Percentiles rank a stretch among this genome's conserved stretches.
phyloP scores from a whole-genome alignment of 2,329 filamentous ascomycete genomes.

The Colletotrichum cereale region DNA sequence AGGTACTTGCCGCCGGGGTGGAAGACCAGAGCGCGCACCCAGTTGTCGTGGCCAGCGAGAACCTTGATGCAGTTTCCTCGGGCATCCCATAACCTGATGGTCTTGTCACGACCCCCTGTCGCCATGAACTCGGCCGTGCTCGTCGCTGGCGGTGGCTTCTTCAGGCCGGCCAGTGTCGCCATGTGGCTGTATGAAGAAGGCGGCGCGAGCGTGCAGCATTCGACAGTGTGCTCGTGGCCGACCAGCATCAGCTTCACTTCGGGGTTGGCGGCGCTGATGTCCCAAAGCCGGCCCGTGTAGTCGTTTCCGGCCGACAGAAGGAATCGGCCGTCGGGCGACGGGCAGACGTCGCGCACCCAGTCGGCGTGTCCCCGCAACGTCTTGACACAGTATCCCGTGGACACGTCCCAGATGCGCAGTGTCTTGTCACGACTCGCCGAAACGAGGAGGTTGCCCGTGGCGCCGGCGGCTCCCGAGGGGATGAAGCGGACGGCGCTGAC shows the following conservation, averaged over 20 bases:
- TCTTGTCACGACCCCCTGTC: constrained; percentile 90
- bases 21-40: constrained; percentile 88
- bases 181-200: constrained; percentile 82
- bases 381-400: constrained; percentile 91
- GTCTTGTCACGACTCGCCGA: constrained; percentile 89
- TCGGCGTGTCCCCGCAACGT: constrained; percentile 88
- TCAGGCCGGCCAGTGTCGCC: constrained; percentile 81
- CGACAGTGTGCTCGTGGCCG: constrained; percentile 87
- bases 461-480: constrained; percentile 82
- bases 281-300: constrained; percentile 86
- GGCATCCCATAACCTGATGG: constrained; percentile 89
- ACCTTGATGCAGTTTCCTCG: constrained; percentile 88
- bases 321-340: constrained; percentile 85
- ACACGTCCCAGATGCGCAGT: constrained; percentile 91
- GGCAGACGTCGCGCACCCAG: constrained; percentile 91
- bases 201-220: constrained; percentile 90
- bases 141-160: constrained; percentile 80
- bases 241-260: constrained; percentile 85
- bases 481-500: constrained; percentile 92
- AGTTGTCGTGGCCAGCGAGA: constrained; percentile 91
- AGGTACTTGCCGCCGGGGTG: constrained; percentile 94
- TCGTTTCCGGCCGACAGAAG: constrained; percentile 88
- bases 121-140: constrained; percentile 90
- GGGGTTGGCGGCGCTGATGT: constrained; percentile 74
- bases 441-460: constrained; percentile 84